Evolutionary conservation across 306 rosid species (phyloP).

Genomic region (Cicer bijugum): DNA sequence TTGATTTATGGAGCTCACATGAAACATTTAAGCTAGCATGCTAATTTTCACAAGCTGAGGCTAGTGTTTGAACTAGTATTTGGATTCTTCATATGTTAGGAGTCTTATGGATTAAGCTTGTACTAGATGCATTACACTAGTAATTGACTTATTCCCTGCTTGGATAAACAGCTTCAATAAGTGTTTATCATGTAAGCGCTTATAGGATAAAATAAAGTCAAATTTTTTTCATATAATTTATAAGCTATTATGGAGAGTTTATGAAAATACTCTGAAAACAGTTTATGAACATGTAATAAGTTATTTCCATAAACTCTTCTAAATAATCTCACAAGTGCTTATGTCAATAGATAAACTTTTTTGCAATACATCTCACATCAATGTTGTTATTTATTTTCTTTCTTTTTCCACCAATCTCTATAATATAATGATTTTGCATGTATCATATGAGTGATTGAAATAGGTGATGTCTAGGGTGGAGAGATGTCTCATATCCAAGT

Average conservation of each 20-base stretch:
- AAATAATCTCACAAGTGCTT: too few species aligned
- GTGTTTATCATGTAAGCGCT: too few species aligned
- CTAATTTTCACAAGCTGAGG: not conserved
- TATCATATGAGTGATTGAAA: not conserved
- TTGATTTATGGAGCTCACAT: not conserved
- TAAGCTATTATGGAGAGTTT: too few species aligned
- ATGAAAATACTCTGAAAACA: too few species aligned
- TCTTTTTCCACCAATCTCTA: not conserved
- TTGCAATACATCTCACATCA: slow-evolving; percentile 21
- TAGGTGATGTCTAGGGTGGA: too few species aligned
- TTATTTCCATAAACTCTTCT: too few species aligned
- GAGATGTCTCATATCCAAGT: too few species aligned
- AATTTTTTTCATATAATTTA: too few species aligned
- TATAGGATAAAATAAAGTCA: too few species aligned
- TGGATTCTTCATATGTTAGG: not conserved
- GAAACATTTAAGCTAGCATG: too few species aligned
- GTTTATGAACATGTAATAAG: too few species aligned
- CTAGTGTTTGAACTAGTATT: slow-evolving; percentile 28
- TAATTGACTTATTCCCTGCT: not conserved
- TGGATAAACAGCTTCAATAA: too few species aligned
- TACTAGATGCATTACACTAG: not conserved
- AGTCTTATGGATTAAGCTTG: not conserved
- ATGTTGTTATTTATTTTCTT: not conserved
- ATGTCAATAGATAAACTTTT: not conserved
- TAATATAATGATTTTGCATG: slow-evolving; percentile 3